Conservation (phyloP, 345 rosid genomes). For the Gossypium herbaceum region DNA sequence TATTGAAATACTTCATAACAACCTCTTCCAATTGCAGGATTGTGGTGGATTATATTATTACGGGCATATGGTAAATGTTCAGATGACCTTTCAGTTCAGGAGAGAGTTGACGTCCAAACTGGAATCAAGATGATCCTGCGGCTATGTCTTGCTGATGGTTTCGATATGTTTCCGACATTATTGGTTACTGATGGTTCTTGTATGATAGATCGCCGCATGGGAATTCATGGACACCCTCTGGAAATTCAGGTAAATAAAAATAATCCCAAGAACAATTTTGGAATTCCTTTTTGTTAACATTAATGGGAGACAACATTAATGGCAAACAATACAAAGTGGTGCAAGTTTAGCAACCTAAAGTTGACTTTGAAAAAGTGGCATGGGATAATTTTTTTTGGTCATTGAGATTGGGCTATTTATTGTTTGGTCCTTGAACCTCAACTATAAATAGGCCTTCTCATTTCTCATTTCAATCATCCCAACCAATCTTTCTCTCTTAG, state of each 20-base stretch:
- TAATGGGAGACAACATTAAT: too few relatives aligned
- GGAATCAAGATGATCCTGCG: conserved; percentile 86
- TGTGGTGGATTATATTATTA: conserved; percentile 95
- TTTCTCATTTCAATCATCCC: too few relatives aligned
- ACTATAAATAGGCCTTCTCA: too few relatives aligned
- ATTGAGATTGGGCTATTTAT: too few relatives aligned
- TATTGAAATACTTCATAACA: not conserved
- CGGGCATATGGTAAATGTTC: conserved; percentile 93
- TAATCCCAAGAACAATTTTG: not conserved
- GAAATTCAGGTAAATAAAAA: conserved; percentile 66
- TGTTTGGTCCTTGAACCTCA: too few relatives aligned
- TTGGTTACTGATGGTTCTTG: conserved; percentile 93
- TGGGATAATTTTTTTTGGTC: too few relatives aligned
- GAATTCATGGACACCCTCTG: conserved; percentile 93
- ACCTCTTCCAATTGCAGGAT: conserved; percentile 42
- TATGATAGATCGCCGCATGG: conserved; percentile 96
- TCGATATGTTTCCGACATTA: conserved; percentile 90
- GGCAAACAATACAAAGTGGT: too few relatives aligned
- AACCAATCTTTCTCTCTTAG: too few relatives aligned
- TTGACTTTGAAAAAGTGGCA: too few relatives aligned
- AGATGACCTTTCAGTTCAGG: conserved; percentile 82
- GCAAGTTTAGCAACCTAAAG: too few relatives aligned
- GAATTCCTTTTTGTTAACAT: not conserved
- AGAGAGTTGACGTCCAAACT: conserved; percentile 84
- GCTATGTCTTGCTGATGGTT: conserved; percentile 78